These are phyloP conservation scores for Aspergillus sclerotioniger DNA, from an alignment of 495 filamentous ascomycete genomes.

Conservation along the genomic window DNA sequence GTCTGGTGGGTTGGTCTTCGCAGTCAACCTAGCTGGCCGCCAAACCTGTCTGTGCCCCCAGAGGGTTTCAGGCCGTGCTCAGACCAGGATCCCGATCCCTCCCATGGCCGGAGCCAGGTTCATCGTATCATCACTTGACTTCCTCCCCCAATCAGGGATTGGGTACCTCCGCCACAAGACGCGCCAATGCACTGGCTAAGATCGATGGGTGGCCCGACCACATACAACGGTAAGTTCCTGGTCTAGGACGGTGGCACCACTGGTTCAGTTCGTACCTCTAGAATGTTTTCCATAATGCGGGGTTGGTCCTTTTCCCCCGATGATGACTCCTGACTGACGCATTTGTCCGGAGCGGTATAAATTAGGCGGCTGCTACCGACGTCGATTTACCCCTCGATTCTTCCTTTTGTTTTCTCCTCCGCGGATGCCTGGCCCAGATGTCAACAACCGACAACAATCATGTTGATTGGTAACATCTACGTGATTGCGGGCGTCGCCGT, in stretches of 20 bases:
- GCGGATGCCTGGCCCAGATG: background rate
- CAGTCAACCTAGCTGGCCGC: background rate
- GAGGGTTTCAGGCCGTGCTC: background rate
- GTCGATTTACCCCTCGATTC: background rate
- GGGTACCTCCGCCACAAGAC: background rate
- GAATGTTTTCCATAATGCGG: background rate
- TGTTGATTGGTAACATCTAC: conserved; percentile 65
- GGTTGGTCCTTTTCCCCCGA: background rate
- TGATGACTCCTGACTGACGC: background rate
- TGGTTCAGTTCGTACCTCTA: background rate
- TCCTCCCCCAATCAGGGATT: background rate
- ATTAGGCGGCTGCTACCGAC: background rate
- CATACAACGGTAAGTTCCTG: background rate
- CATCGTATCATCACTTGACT: background rate
- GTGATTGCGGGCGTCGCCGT: conserved; percentile 73
- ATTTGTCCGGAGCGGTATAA: background rate
- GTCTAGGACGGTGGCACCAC: background rate
- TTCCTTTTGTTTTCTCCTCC: background rate
- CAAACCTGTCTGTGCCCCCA: background rate
- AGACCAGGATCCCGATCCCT: conserved; percentile 7
- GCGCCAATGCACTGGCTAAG: background rate
- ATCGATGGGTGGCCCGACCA: background rate
- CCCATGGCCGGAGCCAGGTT: background rate
- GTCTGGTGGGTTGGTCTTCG: background rate
- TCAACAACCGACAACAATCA: conserved; percentile 11